A percentile compares a stretch with the other conserved stretches of the same genome.
Evolutionary conservation across 352 stramenopile species (phyloP).

Genomic region (Globisporangium iwayamae): DNA sequence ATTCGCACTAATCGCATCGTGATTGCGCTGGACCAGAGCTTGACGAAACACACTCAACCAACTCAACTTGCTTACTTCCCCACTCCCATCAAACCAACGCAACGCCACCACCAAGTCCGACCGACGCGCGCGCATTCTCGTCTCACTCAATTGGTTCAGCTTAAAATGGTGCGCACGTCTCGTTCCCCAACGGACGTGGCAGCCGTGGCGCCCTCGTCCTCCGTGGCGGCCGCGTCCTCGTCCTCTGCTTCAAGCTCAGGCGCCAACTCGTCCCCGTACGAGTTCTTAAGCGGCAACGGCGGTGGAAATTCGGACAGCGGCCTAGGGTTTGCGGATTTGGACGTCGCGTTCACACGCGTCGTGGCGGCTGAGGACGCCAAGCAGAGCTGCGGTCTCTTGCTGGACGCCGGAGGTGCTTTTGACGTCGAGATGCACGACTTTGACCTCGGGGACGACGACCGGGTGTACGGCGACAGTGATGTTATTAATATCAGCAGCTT

Average conservation of each 20-base stretch:
- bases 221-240: not conserved
- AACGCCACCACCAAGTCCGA: not conserved
- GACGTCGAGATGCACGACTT: slow-evolving; percentile 13
- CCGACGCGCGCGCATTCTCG: not conserved
- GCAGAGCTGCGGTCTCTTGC: not conserved
- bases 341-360: slow-evolving; percentile 22
- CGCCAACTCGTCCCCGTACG: not conserved
- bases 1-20: no score
- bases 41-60: no score
- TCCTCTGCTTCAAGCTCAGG: not conserved
- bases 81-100: not conserved
- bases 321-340: slow-evolving; percentile 17
- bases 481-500: not conserved
- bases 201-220: not conserved
- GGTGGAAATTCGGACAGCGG: slow-evolving; percentile 9
- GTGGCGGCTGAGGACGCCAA: slow-evolving; percentile 5
- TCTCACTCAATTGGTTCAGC: not conserved
- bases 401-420: slow-evolving; percentile 22
- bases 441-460: not conserved
- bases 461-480: not conserved
- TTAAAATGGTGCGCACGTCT: not conserved
- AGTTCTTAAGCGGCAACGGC: not conserved
- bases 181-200: slow-evolving; percentile 8
- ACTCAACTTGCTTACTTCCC: no score
- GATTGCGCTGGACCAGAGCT: no score